A percentile compares a stretch with the other conserved stretches of the same genome.
Conservation (phyloP, 768 basidiomycete species). For the Cantharellus anzutake region DNA sequence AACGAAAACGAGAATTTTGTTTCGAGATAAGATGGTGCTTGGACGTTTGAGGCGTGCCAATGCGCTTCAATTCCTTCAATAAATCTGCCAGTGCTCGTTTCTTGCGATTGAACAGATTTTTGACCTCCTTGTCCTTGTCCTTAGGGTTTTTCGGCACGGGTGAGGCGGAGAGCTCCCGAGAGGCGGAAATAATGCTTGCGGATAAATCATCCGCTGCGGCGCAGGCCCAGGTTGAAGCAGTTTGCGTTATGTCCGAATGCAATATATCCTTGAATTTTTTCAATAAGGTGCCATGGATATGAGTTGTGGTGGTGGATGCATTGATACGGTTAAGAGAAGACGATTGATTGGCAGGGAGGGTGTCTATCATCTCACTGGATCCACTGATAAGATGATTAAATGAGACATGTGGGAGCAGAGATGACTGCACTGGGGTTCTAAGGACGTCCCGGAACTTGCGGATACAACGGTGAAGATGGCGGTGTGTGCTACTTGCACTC, state of each 20-base stretch:
- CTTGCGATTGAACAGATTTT: slow-evolving; percentile 64
- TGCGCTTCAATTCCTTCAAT: slow-evolving; percentile 66
- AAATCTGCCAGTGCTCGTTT: slow-evolving; percentile 81
- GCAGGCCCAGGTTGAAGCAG: background rate
- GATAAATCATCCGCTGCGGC: slow-evolving; percentile 33
- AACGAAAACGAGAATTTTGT: slow-evolving; percentile 37
- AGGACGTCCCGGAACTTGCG: slow-evolving; percentile 83
- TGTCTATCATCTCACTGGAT: background rate
- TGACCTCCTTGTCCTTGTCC: slow-evolving; percentile 34
- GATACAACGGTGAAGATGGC: slow-evolving; percentile 74
- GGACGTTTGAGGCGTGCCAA: slow-evolving; percentile 53
- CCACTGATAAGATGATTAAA: background rate
- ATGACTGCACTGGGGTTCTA: slow-evolving; percentile 36
- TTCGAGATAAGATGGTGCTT: slow-evolving; percentile 47
- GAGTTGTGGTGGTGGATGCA: background rate
- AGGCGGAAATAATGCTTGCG: slow-evolving; percentile 40
- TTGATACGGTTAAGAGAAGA: background rate
- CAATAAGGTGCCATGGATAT: background rate
- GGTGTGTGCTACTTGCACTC: slow-evolving; percentile 79
- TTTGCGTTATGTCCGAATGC: background rate
- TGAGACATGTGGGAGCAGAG: background rate
- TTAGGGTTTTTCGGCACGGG: slow-evolving; percentile 23
- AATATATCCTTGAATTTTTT: background rate
- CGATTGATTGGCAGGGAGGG: background rate
- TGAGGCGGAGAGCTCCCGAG: slow-evolving; percentile 32